phyloP scores from a whole-genome alignment of 139 green algal species.

The Raphidocelis subcapitata region DNA sequence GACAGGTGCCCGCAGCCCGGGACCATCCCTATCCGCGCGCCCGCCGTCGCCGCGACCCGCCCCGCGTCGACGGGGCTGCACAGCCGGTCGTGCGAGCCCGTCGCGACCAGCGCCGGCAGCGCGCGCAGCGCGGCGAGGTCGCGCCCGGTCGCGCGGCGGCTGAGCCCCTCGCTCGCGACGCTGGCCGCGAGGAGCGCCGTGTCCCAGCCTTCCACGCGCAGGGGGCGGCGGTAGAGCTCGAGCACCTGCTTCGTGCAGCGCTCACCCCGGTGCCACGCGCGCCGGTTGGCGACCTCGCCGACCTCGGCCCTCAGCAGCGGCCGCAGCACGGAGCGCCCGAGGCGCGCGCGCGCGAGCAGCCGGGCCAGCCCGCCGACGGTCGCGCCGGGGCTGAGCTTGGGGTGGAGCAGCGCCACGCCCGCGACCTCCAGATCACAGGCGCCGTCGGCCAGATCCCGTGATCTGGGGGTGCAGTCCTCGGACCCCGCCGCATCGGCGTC shows the following conservation, averaged over 20 bases:
- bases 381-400: slow-evolving; percentile 43
- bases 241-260: slow-evolving; percentile 59
- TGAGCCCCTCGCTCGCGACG: slow-evolving; percentile 17
- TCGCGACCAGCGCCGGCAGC: slow-evolving; percentile 53
- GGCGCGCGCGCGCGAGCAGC: slow-evolving; percentile 49
- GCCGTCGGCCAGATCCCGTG: too few relatives aligned
- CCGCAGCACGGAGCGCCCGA: slow-evolving; percentile 70
- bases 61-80: slow-evolving; percentile 28
- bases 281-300: slow-evolving; percentile 60
- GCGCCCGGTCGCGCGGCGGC: slow-evolving; percentile 18
- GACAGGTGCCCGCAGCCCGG: slow-evolving; percentile 71
- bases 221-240: slow-evolving; percentile 67
- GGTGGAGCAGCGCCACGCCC: slow-evolving; percentile 61
- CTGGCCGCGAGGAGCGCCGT: slow-evolving; percentile 56
- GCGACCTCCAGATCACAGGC: slow-evolving; percentile 17
- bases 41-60: too few relatives aligned
- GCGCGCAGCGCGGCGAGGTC: slow-evolving; percentile 26
- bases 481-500: too few relatives aligned
- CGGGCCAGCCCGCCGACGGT: slow-evolving; percentile 46
- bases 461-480: too few relatives aligned
- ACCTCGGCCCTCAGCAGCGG: slow-evolving; percentile 73
- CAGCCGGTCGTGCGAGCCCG: slow-evolving; percentile 55
- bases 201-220: slow-evolving; percentile 70
- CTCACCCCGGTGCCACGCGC: slow-evolving; percentile 60
- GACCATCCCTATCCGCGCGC: slow-evolving; percentile 35